These are phyloP conservation scores for Aspergillus vadensis DNA, from an alignment of 2,329 filamentous ascomycete species.

Conservation along the genomic window DNA sequence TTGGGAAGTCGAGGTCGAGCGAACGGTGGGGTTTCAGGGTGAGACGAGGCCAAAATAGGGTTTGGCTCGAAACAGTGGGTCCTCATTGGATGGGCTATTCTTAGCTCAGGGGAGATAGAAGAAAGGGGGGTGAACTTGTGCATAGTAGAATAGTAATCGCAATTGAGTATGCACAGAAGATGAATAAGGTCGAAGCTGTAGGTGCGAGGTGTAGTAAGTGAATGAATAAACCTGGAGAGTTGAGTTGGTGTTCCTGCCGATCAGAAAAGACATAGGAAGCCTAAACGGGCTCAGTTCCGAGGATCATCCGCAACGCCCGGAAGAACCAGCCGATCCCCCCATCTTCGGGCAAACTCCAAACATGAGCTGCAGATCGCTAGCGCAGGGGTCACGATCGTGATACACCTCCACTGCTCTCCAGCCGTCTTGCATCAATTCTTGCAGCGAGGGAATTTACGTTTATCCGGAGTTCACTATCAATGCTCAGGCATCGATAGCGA, in stretches of 20 bases:
- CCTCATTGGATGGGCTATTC: not conserved
- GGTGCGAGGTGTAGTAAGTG: not conserved
- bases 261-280: not conserved
- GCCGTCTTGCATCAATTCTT: not conserved
- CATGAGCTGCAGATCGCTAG: not conserved
- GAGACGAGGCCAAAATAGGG: constrained; percentile 1
- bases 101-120: not conserved
- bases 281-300: not conserved
- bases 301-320: constrained; percentile 1
- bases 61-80: constrained; percentile 1
- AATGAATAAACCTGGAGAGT: not conserved
- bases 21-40: constrained; percentile 12
- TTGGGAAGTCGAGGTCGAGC: not conserved
- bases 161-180: not conserved
- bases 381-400: constrained; percentile 1
- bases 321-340: constrained; percentile 1
- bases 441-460: not conserved
- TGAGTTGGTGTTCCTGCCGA: not conserved
- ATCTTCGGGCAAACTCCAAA: constrained; percentile 1
- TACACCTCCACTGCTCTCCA: not conserved
- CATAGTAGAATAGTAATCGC: not conserved
- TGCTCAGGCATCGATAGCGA: not conserved
- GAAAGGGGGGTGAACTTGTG: not conserved
- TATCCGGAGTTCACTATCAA: not conserved
- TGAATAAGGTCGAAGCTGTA: not conserved